Evolutionary conservation across 176 grass and related monocot genomes (phyloP).

Genomic region (Triticum urartu): DNA sequence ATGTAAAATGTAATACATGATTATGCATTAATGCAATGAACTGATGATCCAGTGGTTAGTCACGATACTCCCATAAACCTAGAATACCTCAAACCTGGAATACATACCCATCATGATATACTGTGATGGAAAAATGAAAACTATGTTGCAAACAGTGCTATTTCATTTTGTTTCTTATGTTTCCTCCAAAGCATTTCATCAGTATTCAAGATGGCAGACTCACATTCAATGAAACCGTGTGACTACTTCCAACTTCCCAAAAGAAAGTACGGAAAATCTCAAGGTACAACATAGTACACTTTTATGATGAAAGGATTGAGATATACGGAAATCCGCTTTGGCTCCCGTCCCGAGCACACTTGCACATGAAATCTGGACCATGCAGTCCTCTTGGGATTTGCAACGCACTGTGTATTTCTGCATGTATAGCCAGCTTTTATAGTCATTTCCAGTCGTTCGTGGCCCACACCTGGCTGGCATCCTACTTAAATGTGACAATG

Average conservation of each 20-base stretch:
- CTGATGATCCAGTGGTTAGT: slow-evolving; percentile 3
- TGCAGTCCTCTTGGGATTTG: too few relatives aligned
- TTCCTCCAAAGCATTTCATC: not conserved
- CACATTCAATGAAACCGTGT: not conserved
- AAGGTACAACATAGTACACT: not conserved
- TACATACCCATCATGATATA: slow-evolving; percentile 8
- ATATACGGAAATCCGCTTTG: too few relatives aligned
- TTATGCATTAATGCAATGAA: slow-evolving; percentile 11
- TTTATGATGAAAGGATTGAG: not conserved
- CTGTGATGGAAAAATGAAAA: not conserved
- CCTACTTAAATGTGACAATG: too few relatives aligned
- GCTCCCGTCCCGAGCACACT: too few relatives aligned
- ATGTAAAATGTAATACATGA: not conserved
- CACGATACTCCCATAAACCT: not conserved
- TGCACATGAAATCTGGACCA: too few relatives aligned
- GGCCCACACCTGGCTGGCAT: too few relatives aligned
- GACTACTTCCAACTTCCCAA: not conserved
- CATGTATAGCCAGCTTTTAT: too few relatives aligned
- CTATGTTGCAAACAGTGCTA: not conserved
- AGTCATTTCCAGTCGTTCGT: too few relatives aligned
- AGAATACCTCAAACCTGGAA: not conserved
- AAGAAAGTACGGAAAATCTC: not conserved
- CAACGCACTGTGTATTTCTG: too few relatives aligned
- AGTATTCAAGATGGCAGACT: not conserved
- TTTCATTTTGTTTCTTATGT: not conserved